Evolutionary conservation across 2,329 filamentous ascomycete species (phyloP), one percentile per base, ranked within the genome.

Genomic region (Talaromyces sp.): DNA sequence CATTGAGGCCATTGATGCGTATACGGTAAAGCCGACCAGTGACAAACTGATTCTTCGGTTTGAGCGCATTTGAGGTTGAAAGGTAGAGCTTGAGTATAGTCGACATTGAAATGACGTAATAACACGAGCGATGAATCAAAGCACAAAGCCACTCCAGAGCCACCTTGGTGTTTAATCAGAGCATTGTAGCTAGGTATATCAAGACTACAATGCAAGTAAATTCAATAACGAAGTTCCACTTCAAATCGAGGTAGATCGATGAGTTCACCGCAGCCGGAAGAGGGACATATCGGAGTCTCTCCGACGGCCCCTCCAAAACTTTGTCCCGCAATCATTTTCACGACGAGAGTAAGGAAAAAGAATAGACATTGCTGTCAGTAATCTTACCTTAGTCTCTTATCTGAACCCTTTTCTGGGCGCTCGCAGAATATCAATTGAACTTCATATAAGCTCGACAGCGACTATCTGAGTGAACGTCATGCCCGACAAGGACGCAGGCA

Each of bases 1-100:
- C 0, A 88, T 91, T 67, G 86, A 90, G 71, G 87, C 86, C 68
- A 83, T 83, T 1, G 89, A 90, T 75, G 85, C 84, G 2, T 90
- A 90, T 70, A 87, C 86, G 0, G 83, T 84, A 0, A 83, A 84
- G 22, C 88, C 88, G 1, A 78, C 72, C 31, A 82, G 83, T 13
- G 85, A 88, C 67, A 83, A 82, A 68, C 73, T 90, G n/a, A 78
- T 87, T 24, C 72, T 91, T 59, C 82, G 79, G 31, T 88, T 89
- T 67, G 78, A 82, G 65, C 63, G 63, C 27, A 65, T 73, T 16
- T 74, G 52, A 62, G 13, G 5, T n/a, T 10, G 65, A 43, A 2
- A 62, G 11, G 14, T 22, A 41, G 67, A 33, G 1, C 10, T 16
- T 41, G 47, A 33, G 13, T 43, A 33, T n/a, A 56, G 31, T 56